These are phyloP conservation scores for Podaxis sp. DNA, from an alignment of 768 basidiomycete species.

Conservation along the genomic window DNA sequence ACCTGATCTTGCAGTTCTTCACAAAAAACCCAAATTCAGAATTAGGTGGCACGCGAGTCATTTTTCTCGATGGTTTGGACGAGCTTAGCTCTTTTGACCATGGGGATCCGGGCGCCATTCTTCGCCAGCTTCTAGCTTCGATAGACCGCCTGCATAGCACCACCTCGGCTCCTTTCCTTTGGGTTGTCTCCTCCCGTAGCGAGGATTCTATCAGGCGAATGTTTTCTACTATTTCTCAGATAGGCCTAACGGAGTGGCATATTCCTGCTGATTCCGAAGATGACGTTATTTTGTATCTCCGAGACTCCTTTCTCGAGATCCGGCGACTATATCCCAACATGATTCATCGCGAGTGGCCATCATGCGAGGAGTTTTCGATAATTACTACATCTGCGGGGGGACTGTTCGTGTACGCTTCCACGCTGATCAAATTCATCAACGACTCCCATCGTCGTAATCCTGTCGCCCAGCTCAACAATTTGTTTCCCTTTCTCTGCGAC, in stretches of 20 bases:
- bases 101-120: not conserved
- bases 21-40: not conserved
- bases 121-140: not conserved
- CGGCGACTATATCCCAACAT: not conserved
- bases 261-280: not conserved
- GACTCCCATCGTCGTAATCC: not conserved
- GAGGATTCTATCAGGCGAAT: not conserved
- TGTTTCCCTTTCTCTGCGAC: not conserved
- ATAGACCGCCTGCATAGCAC: not conserved
- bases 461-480: not conserved
- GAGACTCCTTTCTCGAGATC: not conserved
- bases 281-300: not conserved
- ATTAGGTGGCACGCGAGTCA: not conserved
- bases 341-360: not conserved
- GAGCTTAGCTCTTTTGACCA: not conserved
- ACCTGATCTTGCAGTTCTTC: not conserved
- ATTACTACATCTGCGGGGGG: not conserved
- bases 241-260: not conserved
- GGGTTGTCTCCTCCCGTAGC: not conserved
- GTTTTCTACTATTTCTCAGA: not conserved
- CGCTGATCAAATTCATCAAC: not conserved
- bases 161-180: not conserved
- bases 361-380: not conserved
- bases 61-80: not conserved
- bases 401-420: not conserved